These are phyloP conservation scores for Solanum pimpinellifolium DNA, from an alignment of 257 asterid species.

Conservation along the genomic window DNA sequence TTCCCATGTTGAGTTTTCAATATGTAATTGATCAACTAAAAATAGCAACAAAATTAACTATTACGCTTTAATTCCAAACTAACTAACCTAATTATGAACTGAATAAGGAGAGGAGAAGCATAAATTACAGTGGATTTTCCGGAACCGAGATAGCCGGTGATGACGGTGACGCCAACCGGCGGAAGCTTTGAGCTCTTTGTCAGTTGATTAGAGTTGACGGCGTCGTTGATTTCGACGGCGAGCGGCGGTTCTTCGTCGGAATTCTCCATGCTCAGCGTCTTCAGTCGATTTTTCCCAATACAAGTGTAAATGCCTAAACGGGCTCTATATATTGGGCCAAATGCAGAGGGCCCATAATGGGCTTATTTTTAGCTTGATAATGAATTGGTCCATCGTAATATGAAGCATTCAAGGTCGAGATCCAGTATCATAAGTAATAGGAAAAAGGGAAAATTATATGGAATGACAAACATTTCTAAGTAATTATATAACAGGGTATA, in stretches of 20 bases:
- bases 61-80: not conserved
- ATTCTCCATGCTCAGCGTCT: conserved; percentile 37
- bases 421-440: not conserved
- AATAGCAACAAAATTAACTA: not conserved
- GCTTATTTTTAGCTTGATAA: not conserved
- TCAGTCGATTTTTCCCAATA: not conserved
- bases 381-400: not conserved
- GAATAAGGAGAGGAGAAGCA: not conserved
- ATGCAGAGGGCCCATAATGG: not conserved
- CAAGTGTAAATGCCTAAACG: not conserved
- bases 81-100: not conserved
- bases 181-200: conserved; percentile 23
- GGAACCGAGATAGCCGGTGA: conserved; percentile 96
- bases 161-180: conserved; percentile 85
- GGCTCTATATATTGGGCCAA: not conserved
- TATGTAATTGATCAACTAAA: conserved; percentile 73
- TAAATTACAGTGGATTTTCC: conserved; percentile 85
- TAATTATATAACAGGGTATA: too few relatives aligned
- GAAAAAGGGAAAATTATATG: too few relatives aligned
- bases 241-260: conserved; percentile 83
- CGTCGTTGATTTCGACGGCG: conserved; percentile 52
- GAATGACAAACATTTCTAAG: too few relatives aligned
- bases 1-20: conserved; percentile 74
- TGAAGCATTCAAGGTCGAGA: not conserved
- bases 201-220: conserved; percentile 2